These are phyloP conservation scores for Trichosporon coremiiforme DNA, from an alignment of 1,284 basidiomycete genomes.

Conservation along the genomic window DNA sequence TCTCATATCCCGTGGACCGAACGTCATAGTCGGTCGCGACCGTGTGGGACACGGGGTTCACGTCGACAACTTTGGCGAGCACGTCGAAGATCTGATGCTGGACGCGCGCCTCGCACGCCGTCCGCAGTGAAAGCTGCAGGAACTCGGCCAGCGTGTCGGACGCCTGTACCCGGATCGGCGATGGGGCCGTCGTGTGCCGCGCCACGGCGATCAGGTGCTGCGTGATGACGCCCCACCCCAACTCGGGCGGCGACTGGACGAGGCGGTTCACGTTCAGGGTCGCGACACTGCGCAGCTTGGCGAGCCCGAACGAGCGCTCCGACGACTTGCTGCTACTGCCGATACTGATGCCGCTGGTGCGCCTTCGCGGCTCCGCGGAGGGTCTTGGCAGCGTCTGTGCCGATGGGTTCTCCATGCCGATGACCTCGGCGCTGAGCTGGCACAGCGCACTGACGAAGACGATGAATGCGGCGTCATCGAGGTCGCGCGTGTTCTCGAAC, in stretches of 20 bases:
- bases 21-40: constrained; percentile 65
- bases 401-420: constrained; percentile 66
- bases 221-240: constrained; percentile 84
- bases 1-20: constrained; percentile 81
- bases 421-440: constrained; percentile 82
- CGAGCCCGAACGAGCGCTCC: constrained; percentile 71
- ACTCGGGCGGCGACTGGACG: constrained; percentile 71
- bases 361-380: constrained; percentile 60
- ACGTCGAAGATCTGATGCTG: constrained; percentile 82
- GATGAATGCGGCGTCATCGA: constrained; percentile 80
- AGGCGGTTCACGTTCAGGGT: constrained; percentile 82
- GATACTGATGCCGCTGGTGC: constrained; percentile 81
- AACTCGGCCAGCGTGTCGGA: constrained; percentile 82
- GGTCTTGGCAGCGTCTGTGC: constrained; percentile 11
- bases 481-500: constrained; percentile 77
- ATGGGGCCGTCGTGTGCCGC: constrained; percentile 67
- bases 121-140: constrained; percentile 68
- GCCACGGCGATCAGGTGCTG: constrained; percentile 72
- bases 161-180: constrained; percentile 82
- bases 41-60: constrained; percentile 44
- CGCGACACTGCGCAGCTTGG: constrained; percentile 76
- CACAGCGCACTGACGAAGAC: constrained; percentile 81
- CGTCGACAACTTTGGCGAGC: constrained; percentile 73
- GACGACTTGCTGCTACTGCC: constrained; percentile 68
- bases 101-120: constrained; percentile 62